Base-by-base conservation (phyloP, 2,329 filamentous ascomycete genomes). In the Hypoxylon rubiginosum region DNA sequence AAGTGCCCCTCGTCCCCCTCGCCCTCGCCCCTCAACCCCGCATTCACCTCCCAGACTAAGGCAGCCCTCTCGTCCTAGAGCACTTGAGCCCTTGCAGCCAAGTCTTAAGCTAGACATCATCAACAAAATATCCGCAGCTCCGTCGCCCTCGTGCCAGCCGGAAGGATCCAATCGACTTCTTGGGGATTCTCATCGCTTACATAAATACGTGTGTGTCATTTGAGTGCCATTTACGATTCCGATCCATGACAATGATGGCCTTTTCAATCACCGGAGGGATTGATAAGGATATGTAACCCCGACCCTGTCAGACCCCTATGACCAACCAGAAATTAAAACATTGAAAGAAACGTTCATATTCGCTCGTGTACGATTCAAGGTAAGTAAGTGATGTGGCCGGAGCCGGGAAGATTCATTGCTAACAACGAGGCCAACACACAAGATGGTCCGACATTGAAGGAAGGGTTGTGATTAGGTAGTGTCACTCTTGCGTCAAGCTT, bases 61-160 rank as follows among this genome's bases (percentile, higher is more conserved):
- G 19, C 21, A 61, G 58, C 58, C 61, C 64, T 67, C 59, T 64
- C 56, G n/a, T n/a, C n/a, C n/a, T n/a, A n/a, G n/a, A n/a, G n/a
- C n/a, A n/a, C n/a, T n/a, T n/a, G n/a, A n/a, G n/a, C n/a, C n/a
- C n/a, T n/a, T n/a, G n/a, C n/a, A 67, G 67, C 67, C 64, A 67
- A 65, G 64, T 49, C 50, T 32, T 61, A 26, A 54, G 57, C 56
- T 69, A 69, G 67, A 51, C 52, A 62, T 62, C 60, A 36, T 65
- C 53, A 43, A 58, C 52, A 30, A 51, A 61, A 66, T 66, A 55
- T 62, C 67, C 67, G 67, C 59, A 70, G 64, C 52, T 68, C 67
- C 67, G 67, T 65, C 49, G 52, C n/a, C 56, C 67, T 59, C 67
- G 62, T 70, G 67, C 50, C 59, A 45, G 49, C n/a, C 24, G 21